Evolutionary conservation across 2,329 filamentous ascomycete genomes (phyloP).

Genomic region (Dothistroma septosporum): DNA sequence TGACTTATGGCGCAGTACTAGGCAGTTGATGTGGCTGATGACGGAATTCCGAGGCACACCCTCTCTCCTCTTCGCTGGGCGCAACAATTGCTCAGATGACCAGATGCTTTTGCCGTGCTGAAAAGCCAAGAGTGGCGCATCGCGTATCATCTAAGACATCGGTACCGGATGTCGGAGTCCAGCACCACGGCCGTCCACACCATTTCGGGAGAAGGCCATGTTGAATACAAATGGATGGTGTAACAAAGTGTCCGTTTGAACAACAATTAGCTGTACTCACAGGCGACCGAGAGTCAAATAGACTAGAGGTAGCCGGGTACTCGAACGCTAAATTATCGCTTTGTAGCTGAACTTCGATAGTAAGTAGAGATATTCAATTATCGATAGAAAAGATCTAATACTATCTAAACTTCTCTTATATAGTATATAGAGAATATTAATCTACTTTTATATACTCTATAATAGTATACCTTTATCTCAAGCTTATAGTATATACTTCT

Average conservation of each 20-base stretch:
- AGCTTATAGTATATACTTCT: too few species aligned
- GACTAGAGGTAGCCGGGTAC: too few species aligned
- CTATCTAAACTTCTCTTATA: too few species aligned
- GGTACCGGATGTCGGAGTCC: slow-evolving; percentile 1
- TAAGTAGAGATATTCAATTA: too few species aligned
- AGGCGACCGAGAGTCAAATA: too few species aligned
- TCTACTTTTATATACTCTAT: too few species aligned
- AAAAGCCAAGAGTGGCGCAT: not conserved
- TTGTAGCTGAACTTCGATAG: too few species aligned
- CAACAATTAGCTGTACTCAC: too few species aligned
- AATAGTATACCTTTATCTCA: too few species aligned
- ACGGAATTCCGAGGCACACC: not conserved
- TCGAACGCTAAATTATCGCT: too few species aligned
- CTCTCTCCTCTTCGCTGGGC: not conserved
- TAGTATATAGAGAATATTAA: too few species aligned
- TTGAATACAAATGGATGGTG: not conserved
- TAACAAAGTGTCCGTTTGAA: slow-evolving; percentile 1
- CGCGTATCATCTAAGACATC: not conserved
- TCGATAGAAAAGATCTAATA: too few species aligned
- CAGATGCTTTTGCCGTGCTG: not conserved
- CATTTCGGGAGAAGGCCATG: not conserved
- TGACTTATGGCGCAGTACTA: slow-evolving; percentile 2
- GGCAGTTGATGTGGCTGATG: slow-evolving; percentile 1
- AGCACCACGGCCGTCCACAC: slow-evolving; percentile 3
- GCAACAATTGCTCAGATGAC: not conserved